A percentile compares a stretch with the other conserved stretches of the same genome.
Conservation (phyloP, 208 protist genomes). For the Wallacemonas sp. region DNA sequence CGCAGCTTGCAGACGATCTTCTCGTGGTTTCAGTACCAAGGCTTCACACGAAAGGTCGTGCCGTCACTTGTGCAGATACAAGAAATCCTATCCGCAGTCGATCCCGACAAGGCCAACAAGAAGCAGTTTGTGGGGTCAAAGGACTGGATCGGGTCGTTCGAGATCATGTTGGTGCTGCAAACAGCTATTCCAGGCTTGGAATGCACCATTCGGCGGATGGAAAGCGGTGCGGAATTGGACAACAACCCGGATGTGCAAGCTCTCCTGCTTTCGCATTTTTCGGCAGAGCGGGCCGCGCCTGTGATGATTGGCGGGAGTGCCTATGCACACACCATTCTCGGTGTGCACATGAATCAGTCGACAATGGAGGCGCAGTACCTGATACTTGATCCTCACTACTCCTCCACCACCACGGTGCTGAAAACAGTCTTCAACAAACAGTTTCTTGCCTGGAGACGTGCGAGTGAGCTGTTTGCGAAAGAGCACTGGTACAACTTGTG, state of each 20-base stretch:
- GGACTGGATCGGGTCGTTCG: constrained; percentile 96
- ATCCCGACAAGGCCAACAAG: constrained; percentile 78
- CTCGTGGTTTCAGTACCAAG: constrained; percentile 80
- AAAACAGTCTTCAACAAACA: constrained; percentile 86
- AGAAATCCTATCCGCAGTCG: constrained; percentile 70
- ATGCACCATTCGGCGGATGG: constrained; percentile 86
- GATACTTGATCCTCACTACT: constrained; percentile 95
- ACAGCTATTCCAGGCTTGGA: constrained; percentile 71
- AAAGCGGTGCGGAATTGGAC: constrained; percentile 80
- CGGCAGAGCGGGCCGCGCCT: constrained; percentile 65
- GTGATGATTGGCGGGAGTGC: constrained; percentile 96
- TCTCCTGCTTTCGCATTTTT: constrained; percentile 87
- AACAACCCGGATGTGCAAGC: constrained; percentile 65
- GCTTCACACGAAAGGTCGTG: constrained; percentile 41
- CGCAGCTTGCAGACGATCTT: constrained; percentile 88
- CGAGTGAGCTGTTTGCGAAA: constrained; percentile 29
- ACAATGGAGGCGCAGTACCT: constrained; percentile 87
- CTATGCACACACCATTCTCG: constrained; percentile 94
- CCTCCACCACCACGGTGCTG: constrained; percentile 63
- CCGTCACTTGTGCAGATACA: constrained; percentile 85
- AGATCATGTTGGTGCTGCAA: constrained; percentile 90
- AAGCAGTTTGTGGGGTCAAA: constrained; percentile 87
- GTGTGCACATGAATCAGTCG: constrained; percentile 83
- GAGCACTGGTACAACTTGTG: constrained; percentile 95
- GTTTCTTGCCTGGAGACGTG: constrained; percentile 78